Evolutionary conservation across 2,329 filamentous ascomycete species (phyloP), one percentile per base, ranked within the genome.

Genomic region (Fusarium sp.): DNA sequence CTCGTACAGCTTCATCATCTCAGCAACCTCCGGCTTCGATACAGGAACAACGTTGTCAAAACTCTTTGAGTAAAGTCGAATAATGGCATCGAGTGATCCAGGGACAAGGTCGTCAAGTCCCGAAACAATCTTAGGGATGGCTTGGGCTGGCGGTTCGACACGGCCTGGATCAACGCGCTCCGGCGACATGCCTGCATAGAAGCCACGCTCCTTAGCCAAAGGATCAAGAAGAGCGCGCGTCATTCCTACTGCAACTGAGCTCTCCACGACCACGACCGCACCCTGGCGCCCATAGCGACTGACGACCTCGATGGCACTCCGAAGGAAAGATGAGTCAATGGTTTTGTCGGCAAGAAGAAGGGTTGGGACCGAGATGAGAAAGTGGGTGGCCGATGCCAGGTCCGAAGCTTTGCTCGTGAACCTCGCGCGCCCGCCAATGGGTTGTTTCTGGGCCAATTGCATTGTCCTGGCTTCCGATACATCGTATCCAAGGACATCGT

Each of bases 1-100:
- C 64, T 88, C 86, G 71, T 87, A 88, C 15, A 88, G 77, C 76
- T 88, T 88, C 66, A 83, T 85, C 84, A 88, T 87, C 75, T 88
- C 86, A 3, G 86, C 86, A 2, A 87, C 85, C 70, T 88, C 86
- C 3, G 86, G 85, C 30, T 76, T 77, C 14, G 84, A 85, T 30
- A 88, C 85, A 0, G 83, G 80, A 9, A 87, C 79, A 8, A 88
- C 78, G 0, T 76, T 74, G 52, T 86, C 79, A 66, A 87, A 88
- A 3, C 82, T 83, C n/a, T 76, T 72, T 4, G 78, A 77, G 73
- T 88, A 88, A 6, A 88, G 74, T 9, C 75, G 70, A 9, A 74
- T 63, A 56, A 88, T 86, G 34, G 79, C 77, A 11, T 80, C 73
- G 4, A 86, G 76, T 0, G 85, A 86, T 14, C 81, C 81, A 0